These are phyloP conservation scores for Magnolia officinalis DNA, from an alignment of 164 flowering plant genomes.

Conservation along the genomic window DNA sequence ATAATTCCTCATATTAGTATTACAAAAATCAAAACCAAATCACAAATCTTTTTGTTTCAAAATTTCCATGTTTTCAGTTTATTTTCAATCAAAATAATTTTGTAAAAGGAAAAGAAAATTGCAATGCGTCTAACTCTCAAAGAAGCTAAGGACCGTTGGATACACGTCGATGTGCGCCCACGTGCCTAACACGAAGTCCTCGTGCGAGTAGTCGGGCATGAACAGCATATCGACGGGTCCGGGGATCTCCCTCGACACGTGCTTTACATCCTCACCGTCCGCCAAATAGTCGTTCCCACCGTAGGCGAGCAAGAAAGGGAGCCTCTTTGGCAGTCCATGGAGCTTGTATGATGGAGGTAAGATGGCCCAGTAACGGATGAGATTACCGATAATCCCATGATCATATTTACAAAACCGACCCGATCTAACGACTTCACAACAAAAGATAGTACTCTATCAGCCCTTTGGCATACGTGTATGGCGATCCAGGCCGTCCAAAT, in stretches of 20 bases:
- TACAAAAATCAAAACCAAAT: too few relatives aligned
- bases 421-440: constrained; percentile 14
- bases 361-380: constrained; percentile 10
- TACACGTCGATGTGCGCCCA: constrained; percentile 11
- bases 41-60: too few relatives aligned
- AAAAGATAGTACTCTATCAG: too few relatives aligned
- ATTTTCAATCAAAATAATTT: too few relatives aligned
- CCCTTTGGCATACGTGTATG: too few relatives aligned
- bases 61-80: too few relatives aligned
- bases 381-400: constrained; percentile 5
- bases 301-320: constrained; percentile 8
- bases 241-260: constrained; percentile 7
- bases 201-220: constrained; percentile 13
- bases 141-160: constrained; percentile 9
- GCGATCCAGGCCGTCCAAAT: too few relatives aligned
- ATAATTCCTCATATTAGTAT: too few relatives aligned
- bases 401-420: constrained; percentile 12
- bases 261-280: constrained; percentile 13
- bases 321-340: constrained; percentile 2
- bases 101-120: too few relatives aligned
- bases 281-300: constrained; percentile 18
- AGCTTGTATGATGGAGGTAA: constrained; percentile 13
- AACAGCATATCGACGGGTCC: constrained; percentile 4
- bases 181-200: constrained; percentile 10
- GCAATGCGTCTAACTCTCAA: neutral